Conservation (phyloP, 192 early-diverging fungal genomes). For the Entomortierella lignicola region DNA sequence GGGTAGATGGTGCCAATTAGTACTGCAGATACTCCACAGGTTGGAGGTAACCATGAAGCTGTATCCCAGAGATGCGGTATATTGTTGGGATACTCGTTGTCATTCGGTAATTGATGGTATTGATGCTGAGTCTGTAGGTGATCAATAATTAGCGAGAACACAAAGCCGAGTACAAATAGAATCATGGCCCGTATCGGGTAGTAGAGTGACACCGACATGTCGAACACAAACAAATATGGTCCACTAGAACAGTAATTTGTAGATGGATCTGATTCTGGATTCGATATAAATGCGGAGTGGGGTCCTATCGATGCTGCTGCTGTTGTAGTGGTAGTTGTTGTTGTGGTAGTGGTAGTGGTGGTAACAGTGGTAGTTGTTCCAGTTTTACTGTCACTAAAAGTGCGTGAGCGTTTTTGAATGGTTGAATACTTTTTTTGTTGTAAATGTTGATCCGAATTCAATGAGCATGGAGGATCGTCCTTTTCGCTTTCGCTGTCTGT, state of each 20-base stretch:
- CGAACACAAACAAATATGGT: conserved; percentile 45
- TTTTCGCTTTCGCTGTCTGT: conserved; percentile 42
- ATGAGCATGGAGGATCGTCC: conserved; percentile 7
- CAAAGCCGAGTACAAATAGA: conserved; percentile 72
- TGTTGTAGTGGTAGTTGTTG: conserved; percentile 3
- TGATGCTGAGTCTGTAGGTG: conserved; percentile 69
- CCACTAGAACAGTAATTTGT: conserved; percentile 1
- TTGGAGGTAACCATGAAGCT: conserved; percentile 71
- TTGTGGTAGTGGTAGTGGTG: conserved; percentile 8
- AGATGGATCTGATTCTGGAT: background rate
- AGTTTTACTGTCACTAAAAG: background rate
- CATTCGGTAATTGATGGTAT: background rate
- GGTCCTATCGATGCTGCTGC: conserved; percentile 6
- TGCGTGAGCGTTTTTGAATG: background rate
- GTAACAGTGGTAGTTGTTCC: conserved; percentile 8
- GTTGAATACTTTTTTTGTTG: no score
- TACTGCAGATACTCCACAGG: conserved; percentile 67
- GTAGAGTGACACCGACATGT: conserved; percentile 49
- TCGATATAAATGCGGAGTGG: background rate
- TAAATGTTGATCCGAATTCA: background rate
- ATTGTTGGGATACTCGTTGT: background rate
- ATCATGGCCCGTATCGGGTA: conserved; percentile 64
- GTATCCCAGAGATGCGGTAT: conserved; percentile 58
- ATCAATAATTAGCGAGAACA: conserved; percentile 72
- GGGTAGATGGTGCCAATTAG: conserved; percentile 73